A percentile compares a stretch with the other conserved stretches of the same genome.
Conservation (phyloP, 2,329 filamentous ascomycete genomes). For the Diaporthe ilicicola region DNA sequence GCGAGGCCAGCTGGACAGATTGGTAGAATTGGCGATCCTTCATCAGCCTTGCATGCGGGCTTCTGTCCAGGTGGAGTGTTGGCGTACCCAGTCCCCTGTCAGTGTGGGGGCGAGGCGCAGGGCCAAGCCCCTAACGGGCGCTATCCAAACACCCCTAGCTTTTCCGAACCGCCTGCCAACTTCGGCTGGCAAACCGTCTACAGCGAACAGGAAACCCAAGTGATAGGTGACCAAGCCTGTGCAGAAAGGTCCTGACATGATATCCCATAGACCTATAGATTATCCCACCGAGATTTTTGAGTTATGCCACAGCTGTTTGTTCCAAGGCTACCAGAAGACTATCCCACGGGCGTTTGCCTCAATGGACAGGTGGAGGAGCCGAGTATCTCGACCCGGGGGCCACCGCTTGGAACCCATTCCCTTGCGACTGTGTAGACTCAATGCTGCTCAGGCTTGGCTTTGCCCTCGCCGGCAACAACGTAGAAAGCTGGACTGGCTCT, state of each 20-base stretch:
- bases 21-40: slow-evolving; percentile 21
- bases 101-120: neutral
- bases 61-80: slow-evolving; percentile 19
- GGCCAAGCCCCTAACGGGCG: slow-evolving; percentile 19
- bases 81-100: neutral
- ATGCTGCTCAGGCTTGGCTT: neutral
- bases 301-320: neutral
- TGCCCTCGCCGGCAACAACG: neutral
- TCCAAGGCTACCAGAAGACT: neutral
- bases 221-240: neutral
- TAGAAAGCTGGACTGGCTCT: neutral
- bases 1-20: slow-evolving; percentile 22
- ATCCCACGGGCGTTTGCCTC: too few relatives aligned
- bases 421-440: neutral
- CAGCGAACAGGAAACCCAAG: neutral
- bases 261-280: neutral
- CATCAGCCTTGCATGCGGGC: slow-evolving; percentile 34
- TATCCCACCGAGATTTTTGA: neutral
- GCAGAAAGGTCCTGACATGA: neutral
- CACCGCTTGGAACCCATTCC: neutral
- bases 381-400: neutral
- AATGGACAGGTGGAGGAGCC: too few relatives aligned
- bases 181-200: slow-evolving; percentile 5
- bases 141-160: slow-evolving; percentile 27
- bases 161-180: neutral